These are phyloP conservation scores for Mortierella sp. DNA, from an alignment of 371 early-diverging fungal species.

Conservation along the genomic window DNA sequence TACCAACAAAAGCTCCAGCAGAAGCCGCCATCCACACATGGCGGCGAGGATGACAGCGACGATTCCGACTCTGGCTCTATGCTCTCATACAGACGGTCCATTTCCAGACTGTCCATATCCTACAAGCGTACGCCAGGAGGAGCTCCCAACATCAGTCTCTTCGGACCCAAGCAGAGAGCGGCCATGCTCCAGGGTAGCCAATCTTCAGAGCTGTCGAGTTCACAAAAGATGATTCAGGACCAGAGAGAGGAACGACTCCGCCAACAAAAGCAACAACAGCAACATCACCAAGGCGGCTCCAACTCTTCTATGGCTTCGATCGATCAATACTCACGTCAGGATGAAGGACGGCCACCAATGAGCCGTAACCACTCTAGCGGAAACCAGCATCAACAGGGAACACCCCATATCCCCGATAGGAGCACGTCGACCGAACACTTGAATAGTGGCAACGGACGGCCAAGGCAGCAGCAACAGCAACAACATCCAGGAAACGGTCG, in stretches of 20 bases:
- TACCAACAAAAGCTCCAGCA: constrained; percentile 58
- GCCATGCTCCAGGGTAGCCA: constrained; percentile 31
- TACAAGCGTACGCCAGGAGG: constrained; percentile 34
- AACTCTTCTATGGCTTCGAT: constrained; percentile 24
- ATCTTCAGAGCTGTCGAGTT: constrained; percentile 22
- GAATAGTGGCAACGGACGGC: constrained; percentile 8
- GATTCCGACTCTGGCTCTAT: constrained; percentile 49
- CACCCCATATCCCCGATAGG: constrained; percentile 33
- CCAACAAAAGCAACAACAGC: constrained; percentile 34
- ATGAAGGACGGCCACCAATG: constrained; percentile 27
- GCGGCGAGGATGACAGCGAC: constrained; percentile 51
- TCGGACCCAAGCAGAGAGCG: constrained; percentile 45
- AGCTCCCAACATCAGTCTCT: constrained; percentile 52
- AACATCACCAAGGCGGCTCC: constrained; percentile 17
- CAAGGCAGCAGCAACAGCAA: constrained; percentile 24
- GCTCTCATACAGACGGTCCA: constrained; percentile 48
- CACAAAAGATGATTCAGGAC: constrained; percentile 56
- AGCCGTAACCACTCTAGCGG: constrained; percentile 7
- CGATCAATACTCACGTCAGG: constrained; percentile 36
- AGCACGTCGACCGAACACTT: constrained; percentile 42
- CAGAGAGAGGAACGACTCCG: constrained; percentile 55
- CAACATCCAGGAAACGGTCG: constrained; percentile 22
- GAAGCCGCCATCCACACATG: constrained; percentile 46
- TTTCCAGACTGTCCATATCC: constrained; percentile 48
- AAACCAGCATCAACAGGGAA: constrained; percentile 2